Conservation (phyloP, 2,329 filamentous ascomycete species). For the Sclerotinia spermophila region DNA sequence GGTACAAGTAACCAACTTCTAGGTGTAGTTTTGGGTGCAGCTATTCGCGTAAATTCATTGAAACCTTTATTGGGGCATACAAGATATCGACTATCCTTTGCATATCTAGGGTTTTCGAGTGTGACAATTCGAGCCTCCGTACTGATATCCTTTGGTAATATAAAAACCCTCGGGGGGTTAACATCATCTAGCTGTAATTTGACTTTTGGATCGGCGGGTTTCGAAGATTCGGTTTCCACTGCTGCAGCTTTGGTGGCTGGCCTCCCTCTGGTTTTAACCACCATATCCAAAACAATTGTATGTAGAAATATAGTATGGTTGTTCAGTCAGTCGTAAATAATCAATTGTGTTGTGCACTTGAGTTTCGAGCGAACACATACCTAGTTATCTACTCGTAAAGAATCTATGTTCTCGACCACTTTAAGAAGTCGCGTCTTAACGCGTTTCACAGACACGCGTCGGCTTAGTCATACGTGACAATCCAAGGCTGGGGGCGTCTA, state of each 20-base stretch:
- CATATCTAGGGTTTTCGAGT: conserved; percentile 56
- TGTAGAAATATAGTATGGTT: background rate
- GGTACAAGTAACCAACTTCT: conserved; percentile 57
- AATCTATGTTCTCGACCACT: background rate
- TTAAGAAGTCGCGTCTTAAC: conserved; percentile 13
- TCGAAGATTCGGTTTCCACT: conserved; percentile 24
- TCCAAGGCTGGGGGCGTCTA: conserved; percentile 1
- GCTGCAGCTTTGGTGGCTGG: conserved; percentile 26
- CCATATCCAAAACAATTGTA: conserved; percentile 13
- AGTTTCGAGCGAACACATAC: background rate
- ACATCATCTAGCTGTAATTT: conserved; percentile 34
- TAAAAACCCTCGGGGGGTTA: conserved; percentile 54
- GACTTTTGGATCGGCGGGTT: conserved; percentile 33
- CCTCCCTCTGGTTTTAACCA: conserved; percentile 34
- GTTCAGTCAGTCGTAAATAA: background rate
- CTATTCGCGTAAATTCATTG: conserved; percentile 61
- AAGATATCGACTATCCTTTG: conserved; percentile 55
- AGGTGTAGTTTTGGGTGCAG: conserved; percentile 50
- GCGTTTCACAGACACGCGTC: background rate
- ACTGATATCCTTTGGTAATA: conserved; percentile 55
- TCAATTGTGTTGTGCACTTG: background rate
- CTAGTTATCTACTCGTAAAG: background rate
- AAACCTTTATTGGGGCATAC: conserved; percentile 59
- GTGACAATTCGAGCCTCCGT: conserved; percentile 56
- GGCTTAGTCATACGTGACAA: background rate